Base-by-base conservation (phyloP, 1,284 basidiomycete species). In the Agaricales sp. region DNA sequence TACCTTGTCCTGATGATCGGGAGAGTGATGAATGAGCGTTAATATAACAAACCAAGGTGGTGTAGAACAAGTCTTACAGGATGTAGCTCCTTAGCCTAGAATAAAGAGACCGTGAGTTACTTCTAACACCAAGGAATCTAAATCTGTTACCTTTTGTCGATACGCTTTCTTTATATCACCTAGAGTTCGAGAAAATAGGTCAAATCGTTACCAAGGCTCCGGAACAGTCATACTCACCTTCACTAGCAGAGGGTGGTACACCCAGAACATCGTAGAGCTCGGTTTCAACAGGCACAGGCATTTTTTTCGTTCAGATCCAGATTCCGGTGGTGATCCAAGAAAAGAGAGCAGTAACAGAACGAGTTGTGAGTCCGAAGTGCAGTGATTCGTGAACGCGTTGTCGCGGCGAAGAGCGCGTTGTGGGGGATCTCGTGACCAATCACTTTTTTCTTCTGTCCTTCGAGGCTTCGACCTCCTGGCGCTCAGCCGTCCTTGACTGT, bases 141-240 rank as follows among this genome's bases (percentile, higher is more conserved):
- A n/a, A 53, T 47, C 50, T 43, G 26, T 57, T 59, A 87, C 89
- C 81, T 92, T 92, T 70, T 79, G 87, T 62, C 87, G 83, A 63
- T 96, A 96, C 3, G 92, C 92, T 62, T 87, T 89, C 68, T 93
- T 94, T 61, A 96, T 90, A 56, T 95, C 90, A 55, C 70, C 87
- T 88, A 51, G 12, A 46, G 24, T 30, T 49, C n/a, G n/a, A 45
- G 52, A 22, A 39, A 21, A 24, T 19, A 13, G 13, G 35, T 12
- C 25, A 35, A 35, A 35, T n/a, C 8, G n/a, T 8, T n/a, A n/a
- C 12, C 13, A 8, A 13, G 37, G 19, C 22, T 53, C 52, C 23
- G 57, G 25, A 39, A 46, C 53, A 45, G 13, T 46, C 45, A 43
- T 49, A 54, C 61, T 43, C 59, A 87, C 88, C 81, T 70, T 85